phyloP scores from a whole-genome alignment of 2,329 filamentous ascomycete species.

The Leptoxyphium fumago region DNA sequence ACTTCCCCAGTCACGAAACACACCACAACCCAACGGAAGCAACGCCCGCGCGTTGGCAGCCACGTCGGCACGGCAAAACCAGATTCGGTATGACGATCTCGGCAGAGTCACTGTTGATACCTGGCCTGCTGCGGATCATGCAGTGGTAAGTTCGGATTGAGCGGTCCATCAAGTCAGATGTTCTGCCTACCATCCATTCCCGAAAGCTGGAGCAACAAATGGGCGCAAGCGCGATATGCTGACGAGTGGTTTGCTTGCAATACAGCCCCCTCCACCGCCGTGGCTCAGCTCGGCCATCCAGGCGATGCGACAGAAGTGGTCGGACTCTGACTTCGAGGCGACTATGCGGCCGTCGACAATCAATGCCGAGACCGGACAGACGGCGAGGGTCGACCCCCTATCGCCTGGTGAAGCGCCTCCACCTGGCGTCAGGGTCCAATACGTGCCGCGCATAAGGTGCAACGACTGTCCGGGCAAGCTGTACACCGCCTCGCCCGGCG shows the following conservation, averaged over 20 bases:
- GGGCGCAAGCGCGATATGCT: background rate
- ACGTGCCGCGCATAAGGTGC: conserved; percentile 78
- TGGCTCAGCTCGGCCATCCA: conserved; percentile 67
- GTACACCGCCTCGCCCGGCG: conserved; percentile 78
- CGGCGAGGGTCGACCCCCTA: conserved; percentile 28
- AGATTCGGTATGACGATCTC: conserved; percentile 17
- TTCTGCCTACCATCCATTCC: background rate
- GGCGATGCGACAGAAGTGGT: background rate
- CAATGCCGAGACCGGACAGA: conserved; percentile 53
- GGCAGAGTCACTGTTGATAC: conserved; percentile 54
- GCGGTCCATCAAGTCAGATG: too few species aligned
- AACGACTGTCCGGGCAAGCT: conserved; percentile 86
- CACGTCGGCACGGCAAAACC: conserved; percentile 3
- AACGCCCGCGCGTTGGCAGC: conserved; percentile 10
- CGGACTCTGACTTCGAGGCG: conserved; percentile 71
- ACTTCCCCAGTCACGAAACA: conserved; percentile 10
- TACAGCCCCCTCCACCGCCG: conserved; percentile 64
- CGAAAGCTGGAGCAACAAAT: conserved; percentile 2
- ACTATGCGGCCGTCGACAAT: conserved; percentile 83
- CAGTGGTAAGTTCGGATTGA: conserved; percentile 41
- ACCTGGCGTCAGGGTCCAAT: conserved; percentile 60
- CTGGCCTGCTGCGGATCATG: conserved; percentile 43
- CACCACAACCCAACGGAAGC: conserved; percentile 16
- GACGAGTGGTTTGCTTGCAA: background rate
- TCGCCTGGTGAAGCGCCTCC: conserved; percentile 37